A percentile compares a stretch with the other conserved stretches of the same genome.
These are phyloP conservation scores for Grifola frondosa DNA, from an alignment of 1,284 basidiomycete genomes.

Conservation along the genomic window DNA sequence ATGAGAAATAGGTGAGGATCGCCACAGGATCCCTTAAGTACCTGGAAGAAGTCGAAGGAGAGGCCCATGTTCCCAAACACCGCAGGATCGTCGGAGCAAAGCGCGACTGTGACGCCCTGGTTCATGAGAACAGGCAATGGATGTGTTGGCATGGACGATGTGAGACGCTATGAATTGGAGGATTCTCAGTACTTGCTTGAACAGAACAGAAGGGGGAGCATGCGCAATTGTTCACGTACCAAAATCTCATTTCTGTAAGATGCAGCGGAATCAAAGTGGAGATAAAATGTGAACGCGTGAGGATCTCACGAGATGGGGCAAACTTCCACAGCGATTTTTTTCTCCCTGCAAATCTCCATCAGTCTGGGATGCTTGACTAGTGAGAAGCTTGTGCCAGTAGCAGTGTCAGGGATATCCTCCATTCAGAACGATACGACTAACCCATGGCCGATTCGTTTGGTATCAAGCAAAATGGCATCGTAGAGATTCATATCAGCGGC, in stretches of 20 bases:
- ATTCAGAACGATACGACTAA: slow-evolving; percentile 27
- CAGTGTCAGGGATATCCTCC: neutral
- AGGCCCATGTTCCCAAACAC: slow-evolving; percentile 78
- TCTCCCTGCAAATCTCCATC: slow-evolving; percentile 63
- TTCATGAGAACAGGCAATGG: slow-evolving; percentile 68
- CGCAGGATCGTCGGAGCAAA: slow-evolving; percentile 73
- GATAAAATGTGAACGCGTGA: slow-evolving; percentile 29
- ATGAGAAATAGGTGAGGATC: neutral
- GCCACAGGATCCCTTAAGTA: slow-evolving; percentile 14
- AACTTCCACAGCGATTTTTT: slow-evolving; percentile 65
- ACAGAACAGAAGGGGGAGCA: neutral
- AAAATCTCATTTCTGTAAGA: slow-evolving; percentile 61
- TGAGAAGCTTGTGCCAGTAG: slow-evolving; percentile 50
- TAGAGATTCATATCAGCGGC: slow-evolving; percentile 73
- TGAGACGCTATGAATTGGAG: slow-evolving; percentile 48
- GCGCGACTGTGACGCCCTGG: slow-evolving; percentile 65
- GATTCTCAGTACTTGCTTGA: neutral
- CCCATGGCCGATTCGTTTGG: slow-evolving; percentile 81
- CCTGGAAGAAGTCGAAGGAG: slow-evolving; percentile 73
- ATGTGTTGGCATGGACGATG: slow-evolving; percentile 75
- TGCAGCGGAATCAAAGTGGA: slow-evolving; percentile 10
- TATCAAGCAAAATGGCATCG: slow-evolving; percentile 74
- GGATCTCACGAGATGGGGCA: slow-evolving; percentile 79
- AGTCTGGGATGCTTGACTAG: slow-evolving; percentile 72
- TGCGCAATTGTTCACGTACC: slow-evolving; percentile 43